phyloP scores from a whole-genome alignment of 1,284 basidiomycete species.

The Malassezia sp. region DNA sequence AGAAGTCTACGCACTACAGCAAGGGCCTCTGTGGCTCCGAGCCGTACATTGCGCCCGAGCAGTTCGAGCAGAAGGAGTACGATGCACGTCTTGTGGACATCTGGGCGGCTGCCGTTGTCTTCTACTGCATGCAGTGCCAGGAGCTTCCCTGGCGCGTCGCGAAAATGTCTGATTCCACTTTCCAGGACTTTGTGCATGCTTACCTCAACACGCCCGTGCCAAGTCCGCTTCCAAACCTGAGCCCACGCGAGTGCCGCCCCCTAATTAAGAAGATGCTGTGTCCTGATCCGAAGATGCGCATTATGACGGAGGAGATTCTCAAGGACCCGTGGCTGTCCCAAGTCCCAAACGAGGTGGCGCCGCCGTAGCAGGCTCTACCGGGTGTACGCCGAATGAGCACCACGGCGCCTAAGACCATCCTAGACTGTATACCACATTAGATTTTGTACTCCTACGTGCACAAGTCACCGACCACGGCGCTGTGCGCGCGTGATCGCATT shows the following conservation, averaged over 20 bases:
- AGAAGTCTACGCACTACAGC: constrained; percentile 87
- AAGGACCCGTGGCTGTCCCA: constrained; percentile 65
- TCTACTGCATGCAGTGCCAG: constrained; percentile 68
- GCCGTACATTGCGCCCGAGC: constrained; percentile 95
- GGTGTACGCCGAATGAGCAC: no score
- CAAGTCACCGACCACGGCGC: no score
- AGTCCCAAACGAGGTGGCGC: constrained; percentile 7
- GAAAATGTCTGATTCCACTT: constrained; percentile 69
- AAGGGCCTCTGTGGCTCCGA: constrained; percentile 94
- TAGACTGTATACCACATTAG: background rate
- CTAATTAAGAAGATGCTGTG: constrained; percentile 90
- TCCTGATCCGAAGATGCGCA: constrained; percentile 73
- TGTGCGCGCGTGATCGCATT: no score
- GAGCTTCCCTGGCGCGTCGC: constrained; percentile 74
- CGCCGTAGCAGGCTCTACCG: no score
- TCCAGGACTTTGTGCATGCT: constrained; percentile 66
- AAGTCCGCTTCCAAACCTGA: constrained; percentile 65
- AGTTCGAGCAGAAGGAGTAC: constrained; percentile 92
- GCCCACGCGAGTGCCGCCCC: constrained; percentile 69
- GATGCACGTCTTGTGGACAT: constrained; percentile 94
- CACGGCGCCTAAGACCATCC: no score
- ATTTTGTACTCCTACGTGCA: background rate
- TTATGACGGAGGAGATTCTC: constrained; percentile 70
- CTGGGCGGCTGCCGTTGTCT: constrained; percentile 92
- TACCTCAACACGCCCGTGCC: constrained; percentile 50